Base-by-base conservation (phyloP, 768 basidiomycete genomes). In the Cubamyces lactineus region DNA sequence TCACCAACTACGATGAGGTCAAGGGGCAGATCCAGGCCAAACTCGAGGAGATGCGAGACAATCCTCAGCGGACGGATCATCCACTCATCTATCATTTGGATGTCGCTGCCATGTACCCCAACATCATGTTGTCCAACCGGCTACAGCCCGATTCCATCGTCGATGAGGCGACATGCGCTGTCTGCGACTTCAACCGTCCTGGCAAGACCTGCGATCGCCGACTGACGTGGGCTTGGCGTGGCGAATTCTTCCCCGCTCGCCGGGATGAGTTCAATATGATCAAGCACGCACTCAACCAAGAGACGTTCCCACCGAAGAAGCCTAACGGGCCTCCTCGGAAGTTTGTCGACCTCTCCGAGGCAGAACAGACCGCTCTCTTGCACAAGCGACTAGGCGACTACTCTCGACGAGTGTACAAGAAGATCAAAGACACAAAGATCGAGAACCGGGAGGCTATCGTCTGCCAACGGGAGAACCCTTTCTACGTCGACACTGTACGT, bases 111-210 rank as follows among this genome's bases (percentile, higher is more conserved):
- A 99, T 99, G 97, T 98, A 99, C 74, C 97, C 97, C 59, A 99
- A 98, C 75, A 98, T 99, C 85, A 99, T 99, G 97, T 88, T 99
- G 80, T 98, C 96, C 17, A 99, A 99, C 72, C 92, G 97, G 38
- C 82, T 99, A 2, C 97, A 99, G 68, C 97, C 97, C 2, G 97
- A 99, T 76, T 97, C 97, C 1, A 91, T 98, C 78, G 90, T 98
- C 11, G 94, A 96, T 70, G 97, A 98, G 74, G 87, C 96, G 19
- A 90, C 89, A 17, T 99, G 97, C 70, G 97, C 97, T 1, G 95
- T 98, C 1, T 99, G 97, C 77, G 97, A 99, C 76, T 98, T 90
- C 74, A 99, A 99, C 69, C 86, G 96, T 9, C 96, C 97, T 0
- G 94, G 92, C 21, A 99, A 99, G 78, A 84, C 86, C 12, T 99